Evolutionary conservation across 306 rosid genomes (phyloP).

Genomic region (Gynostemma pentaphyllum): DNA sequence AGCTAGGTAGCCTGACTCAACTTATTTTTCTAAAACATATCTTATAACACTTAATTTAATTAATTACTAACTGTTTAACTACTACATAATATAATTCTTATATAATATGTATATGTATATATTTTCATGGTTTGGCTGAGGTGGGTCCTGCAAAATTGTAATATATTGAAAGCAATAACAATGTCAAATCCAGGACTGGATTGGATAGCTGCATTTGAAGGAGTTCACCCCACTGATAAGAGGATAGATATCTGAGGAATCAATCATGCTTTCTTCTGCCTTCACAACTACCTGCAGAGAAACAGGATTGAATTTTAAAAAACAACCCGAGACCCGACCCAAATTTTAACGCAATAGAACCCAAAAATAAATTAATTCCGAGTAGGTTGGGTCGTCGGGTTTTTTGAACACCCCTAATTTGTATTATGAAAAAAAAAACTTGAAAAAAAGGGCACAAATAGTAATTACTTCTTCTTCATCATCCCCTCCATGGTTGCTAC

Average conservation of each 20-base stretch:
- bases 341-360: no score
- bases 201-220: constrained; percentile 81
- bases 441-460: neutral
- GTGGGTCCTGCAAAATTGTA: constrained; percentile 15
- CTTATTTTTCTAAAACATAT: constrained; percentile 8
- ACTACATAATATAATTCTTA: neutral
- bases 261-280: constrained; percentile 90
- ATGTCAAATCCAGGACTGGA: constrained; percentile 79
- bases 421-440: neutral
- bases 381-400: no score
- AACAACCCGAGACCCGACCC: no score
- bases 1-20: constrained; percentile 12
- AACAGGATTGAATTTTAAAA: no score
- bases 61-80: constrained; percentile 5
- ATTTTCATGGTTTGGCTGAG: neutral
- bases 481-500: constrained; percentile 72
- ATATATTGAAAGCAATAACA: neutral
- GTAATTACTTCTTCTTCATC: constrained; percentile 75
- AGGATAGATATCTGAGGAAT: constrained; percentile 89
- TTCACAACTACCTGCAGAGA: constrained; percentile 65
- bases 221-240: constrained; percentile 99
- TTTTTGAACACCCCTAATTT: no score
- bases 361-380: no score
- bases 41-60: neutral
- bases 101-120: neutral